phyloP scores from a whole-genome alignment of 768 basidiomycete species.

The Podaxis carcinomalis region DNA sequence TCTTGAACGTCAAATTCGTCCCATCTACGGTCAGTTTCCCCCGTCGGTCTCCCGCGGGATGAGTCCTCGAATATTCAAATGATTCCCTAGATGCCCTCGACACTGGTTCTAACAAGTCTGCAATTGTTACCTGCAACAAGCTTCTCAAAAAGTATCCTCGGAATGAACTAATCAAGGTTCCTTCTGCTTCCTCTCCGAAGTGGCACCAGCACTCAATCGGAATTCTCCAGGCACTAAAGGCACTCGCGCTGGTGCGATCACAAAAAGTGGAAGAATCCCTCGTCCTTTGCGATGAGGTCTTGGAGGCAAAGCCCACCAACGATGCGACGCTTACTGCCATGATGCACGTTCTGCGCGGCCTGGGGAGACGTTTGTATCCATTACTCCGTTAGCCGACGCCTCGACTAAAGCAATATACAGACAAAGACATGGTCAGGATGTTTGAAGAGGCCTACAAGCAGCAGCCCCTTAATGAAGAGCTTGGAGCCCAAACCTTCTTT shows the following conservation, averaged over 20 bases:
- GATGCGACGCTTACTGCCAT: constrained; percentile 74
- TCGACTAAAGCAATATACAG: constrained; percentile 24
- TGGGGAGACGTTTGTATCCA: constrained; percentile 56
- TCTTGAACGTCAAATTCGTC: constrained; percentile 78
- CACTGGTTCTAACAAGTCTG: constrained; percentile 82
- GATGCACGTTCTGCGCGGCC: constrained; percentile 77
- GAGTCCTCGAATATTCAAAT: constrained; percentile 2
- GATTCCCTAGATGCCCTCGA: constrained; percentile 69
- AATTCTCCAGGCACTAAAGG: constrained; percentile 65
- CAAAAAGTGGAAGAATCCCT: constrained; percentile 86
- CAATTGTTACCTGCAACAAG: constrained; percentile 82
- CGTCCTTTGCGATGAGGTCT: constrained; percentile 73
- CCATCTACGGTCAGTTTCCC: constrained; percentile 67
- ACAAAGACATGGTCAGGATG: constrained; percentile 78
- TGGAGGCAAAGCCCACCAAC: constrained; percentile 66
- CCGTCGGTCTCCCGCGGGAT: not conserved
- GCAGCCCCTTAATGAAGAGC: constrained; percentile 77
- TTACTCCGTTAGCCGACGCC: not conserved
- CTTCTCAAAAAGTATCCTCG: constrained; percentile 81
- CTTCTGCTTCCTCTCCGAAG: constrained; percentile 7
- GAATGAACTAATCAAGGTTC: constrained; percentile 67
- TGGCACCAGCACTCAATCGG: constrained; percentile 11
- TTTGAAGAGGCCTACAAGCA: constrained; percentile 85
- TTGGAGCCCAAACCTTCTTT: constrained; percentile 81
- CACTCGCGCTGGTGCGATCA: constrained; percentile 76